phyloP scores from a whole-genome alignment of 768 basidiomycete species.

The Royoungia palumana region DNA sequence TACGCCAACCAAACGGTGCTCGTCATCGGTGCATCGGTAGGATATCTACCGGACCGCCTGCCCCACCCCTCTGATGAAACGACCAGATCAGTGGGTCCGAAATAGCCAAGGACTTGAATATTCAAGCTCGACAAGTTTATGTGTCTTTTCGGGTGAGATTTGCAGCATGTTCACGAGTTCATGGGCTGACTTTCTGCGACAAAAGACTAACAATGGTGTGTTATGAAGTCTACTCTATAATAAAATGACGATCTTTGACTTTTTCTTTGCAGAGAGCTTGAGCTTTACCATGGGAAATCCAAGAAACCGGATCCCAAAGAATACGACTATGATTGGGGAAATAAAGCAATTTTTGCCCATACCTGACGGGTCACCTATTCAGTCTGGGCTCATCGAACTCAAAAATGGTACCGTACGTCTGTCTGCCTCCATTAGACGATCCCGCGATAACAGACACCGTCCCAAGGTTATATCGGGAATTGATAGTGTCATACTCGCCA shows the following conservation, averaged over 20 bases:
- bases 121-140: constrained; percentile 6
- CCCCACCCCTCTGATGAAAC: background rate
- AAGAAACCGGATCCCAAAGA: constrained; percentile 6
- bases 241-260: too few relatives aligned
- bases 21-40: constrained; percentile 35
- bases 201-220: constrained; percentile 6
- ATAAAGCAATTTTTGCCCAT: constrained; percentile 8
- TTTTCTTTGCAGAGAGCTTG: background rate
- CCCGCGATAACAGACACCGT: too few relatives aligned
- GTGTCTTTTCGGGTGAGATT: constrained; percentile 11
- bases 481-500: constrained; percentile 12
- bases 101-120: constrained; percentile 15
- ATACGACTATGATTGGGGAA: constrained; percentile 14
- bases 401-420: constrained; percentile 12
- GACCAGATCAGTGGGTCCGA: constrained; percentile 5
- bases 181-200: background rate
- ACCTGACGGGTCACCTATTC: constrained; percentile 5
- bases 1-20: constrained; percentile 39
- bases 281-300: background rate
- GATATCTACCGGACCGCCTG: background rate
- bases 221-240: background rate
- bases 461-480: constrained; percentile 10
- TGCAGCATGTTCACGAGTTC: background rate
- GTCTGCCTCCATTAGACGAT: background rate
- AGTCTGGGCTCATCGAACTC: constrained; percentile 14